These are phyloP conservation scores for Pseudocercospora eumusae DNA, from an alignment of 2,329 filamentous ascomycete species.

Conservation along the genomic window DNA sequence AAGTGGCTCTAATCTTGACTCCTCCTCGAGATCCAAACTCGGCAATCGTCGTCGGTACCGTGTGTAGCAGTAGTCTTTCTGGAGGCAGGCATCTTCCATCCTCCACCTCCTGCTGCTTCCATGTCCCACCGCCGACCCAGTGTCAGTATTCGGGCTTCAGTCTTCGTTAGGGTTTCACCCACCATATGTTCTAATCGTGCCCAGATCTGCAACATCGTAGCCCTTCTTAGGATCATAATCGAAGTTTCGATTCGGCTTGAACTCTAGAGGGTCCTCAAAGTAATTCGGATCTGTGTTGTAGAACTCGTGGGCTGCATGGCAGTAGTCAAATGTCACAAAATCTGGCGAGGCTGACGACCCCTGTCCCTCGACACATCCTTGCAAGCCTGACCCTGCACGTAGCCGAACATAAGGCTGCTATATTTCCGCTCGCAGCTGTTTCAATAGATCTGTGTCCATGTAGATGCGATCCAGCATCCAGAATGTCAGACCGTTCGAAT, in stretches of 20 bases:
- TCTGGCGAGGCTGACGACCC: slow-evolving; percentile 1
- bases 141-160: neutral
- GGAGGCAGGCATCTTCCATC: slow-evolving; percentile 55
- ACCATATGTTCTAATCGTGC: slow-evolving; percentile 50
- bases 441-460: slow-evolving; percentile 34
- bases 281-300: slow-evolving; percentile 40
- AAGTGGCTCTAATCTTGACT: neutral
- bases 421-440: slow-evolving; percentile 40
- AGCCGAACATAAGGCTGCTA: slow-evolving; percentile 35
- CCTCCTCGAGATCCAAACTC: slow-evolving; percentile 53
- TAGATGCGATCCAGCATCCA: slow-evolving; percentile 44
- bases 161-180: slow-evolving; percentile 17
- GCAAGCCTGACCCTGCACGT: slow-evolving; percentile 38
- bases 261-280: slow-evolving; percentile 37
- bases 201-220: slow-evolving; percentile 41
- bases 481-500: slow-evolving; percentile 51
- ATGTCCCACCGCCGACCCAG: slow-evolving; percentile 56
- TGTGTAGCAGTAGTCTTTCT: slow-evolving; percentile 53
- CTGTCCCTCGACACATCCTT: slow-evolving; percentile 31
- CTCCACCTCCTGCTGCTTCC: slow-evolving; percentile 46
- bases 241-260: slow-evolving; percentile 39
- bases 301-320: slow-evolving; percentile 41
- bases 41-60: slow-evolving; percentile 54
- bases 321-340: slow-evolving; percentile 38
- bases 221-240: slow-evolving; percentile 34